phyloP scores from a whole-genome alignment of 129 eudicot species.

The Artemisia argyi region DNA sequence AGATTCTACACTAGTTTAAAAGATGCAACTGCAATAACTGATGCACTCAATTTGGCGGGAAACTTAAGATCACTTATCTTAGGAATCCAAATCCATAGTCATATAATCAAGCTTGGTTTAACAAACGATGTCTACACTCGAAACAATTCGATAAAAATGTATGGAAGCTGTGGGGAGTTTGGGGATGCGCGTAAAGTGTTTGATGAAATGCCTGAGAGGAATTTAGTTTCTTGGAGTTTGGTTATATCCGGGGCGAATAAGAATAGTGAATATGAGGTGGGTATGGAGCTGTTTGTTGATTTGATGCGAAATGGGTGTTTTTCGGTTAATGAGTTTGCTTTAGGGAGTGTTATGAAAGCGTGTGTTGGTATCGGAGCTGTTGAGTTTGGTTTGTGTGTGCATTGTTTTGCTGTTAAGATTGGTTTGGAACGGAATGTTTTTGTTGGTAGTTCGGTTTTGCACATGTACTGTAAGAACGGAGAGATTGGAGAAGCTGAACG shows the following conservation, averaged over 20 bases:
- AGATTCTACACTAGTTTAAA: conserved; percentile 16
- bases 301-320: conserved; percentile 39
- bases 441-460: conserved; percentile 36
- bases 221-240: conserved; percentile 47
- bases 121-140: conserved; percentile 20
- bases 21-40: conserved; percentile 23
- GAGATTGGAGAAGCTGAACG: conserved; percentile 15
- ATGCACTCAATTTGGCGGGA: conserved; percentile 27
- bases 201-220: conserved; percentile 41
- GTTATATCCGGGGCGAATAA: conserved; percentile 40
- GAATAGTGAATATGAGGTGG: conserved; percentile 26
- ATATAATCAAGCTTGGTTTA: conserved; percentile 36
- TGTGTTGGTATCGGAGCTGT: conserved; percentile 17
- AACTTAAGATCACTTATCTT: conserved; percentile 12
- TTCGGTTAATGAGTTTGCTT: conserved; percentile 43
- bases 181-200: conserved; percentile 28
- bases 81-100: conserved; percentile 36
- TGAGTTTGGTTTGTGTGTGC: conserved; percentile 33
- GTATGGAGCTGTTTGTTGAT: conserved; percentile 25
- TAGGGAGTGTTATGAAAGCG: conserved; percentile 33
- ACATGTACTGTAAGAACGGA: conserved; percentile 37
- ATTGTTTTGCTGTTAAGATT: conserved; percentile 36
- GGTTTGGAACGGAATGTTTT: conserved; percentile 34
- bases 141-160: conserved; percentile 38
- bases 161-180: conserved; percentile 22